A percentile compares a stretch with the other conserved stretches of the same genome.
These are phyloP conservation scores for Bothriochloa decipiens DNA, from an alignment of 176 grass and related monocot genomes.

Conservation along the genomic window DNA sequence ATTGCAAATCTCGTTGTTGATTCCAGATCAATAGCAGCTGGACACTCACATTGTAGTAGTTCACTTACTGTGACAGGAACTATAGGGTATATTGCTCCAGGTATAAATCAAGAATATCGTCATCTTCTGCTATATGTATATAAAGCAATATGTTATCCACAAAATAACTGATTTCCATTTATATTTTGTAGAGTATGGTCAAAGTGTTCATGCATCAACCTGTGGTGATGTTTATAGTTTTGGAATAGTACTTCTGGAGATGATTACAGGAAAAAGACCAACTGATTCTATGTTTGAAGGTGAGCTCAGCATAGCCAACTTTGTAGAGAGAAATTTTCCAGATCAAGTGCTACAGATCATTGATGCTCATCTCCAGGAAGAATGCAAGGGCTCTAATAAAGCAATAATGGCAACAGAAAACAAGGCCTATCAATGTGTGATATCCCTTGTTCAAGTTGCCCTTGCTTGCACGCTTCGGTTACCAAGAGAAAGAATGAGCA, in stretches of 20 bases:
- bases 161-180: neutral
- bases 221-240: conserved; percentile 20
- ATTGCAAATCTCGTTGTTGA: conserved; percentile 31
- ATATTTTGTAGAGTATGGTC: conserved; percentile 3
- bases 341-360: neutral
- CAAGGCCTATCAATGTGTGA: neutral
- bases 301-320: neutral
- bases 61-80: conserved; percentile 34
- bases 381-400: neutral
- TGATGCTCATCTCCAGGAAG: neutral
- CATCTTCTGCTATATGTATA: neutral
- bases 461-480: neutral
- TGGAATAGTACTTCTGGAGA: conserved; percentile 14
- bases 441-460: neutral
- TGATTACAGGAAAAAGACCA: conserved; percentile 3
- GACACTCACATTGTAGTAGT: neutral
- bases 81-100: conserved; percentile 70
- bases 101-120: neutral
- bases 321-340: neutral
- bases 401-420: neutral
- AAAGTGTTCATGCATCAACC: neutral
- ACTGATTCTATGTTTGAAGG: neutral
- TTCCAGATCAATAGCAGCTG: neutral
- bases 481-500: neutral
- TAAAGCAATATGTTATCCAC: neutral